Evolutionary conservation across 371 early-diverging fungal species (phyloP).

Genomic region (Apophysomyces elegans): DNA sequence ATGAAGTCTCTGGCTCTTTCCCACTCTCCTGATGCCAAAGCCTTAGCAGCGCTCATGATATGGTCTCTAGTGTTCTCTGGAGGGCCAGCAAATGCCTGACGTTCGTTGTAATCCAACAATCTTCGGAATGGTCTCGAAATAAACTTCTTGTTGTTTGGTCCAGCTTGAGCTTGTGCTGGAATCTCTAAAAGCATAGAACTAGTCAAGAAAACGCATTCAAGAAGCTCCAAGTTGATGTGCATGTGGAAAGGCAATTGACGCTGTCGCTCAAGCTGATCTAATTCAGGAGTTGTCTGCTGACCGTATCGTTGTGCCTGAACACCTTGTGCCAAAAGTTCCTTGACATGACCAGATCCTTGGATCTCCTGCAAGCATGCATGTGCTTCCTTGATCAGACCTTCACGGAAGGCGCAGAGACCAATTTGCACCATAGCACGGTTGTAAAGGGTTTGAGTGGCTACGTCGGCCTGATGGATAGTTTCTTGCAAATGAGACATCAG

Average conservation of each 20-base stretch:
- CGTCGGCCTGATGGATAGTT: conserved; percentile 86
- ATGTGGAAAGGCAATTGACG: conserved; percentile 98
- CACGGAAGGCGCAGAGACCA: conserved; percentile 96
- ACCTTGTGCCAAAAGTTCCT: conserved; percentile 96
- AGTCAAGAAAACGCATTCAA: conserved; percentile 96
- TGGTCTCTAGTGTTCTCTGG: conserved; percentile 98
- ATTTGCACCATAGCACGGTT: conserved; percentile 96
- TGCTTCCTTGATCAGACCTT: conserved; percentile 89
- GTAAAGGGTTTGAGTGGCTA: conserved; percentile 93
- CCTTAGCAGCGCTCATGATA: conserved; percentile 96
- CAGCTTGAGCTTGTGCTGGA: conserved; percentile 91
- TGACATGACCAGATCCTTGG: conserved; percentile 82
- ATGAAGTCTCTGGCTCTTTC: conserved; percentile 83
- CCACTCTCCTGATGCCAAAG: conserved; percentile 94
- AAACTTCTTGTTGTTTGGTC: conserved; percentile 78
- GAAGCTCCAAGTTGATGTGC: conserved; percentile 97
- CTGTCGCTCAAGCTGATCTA: conserved; percentile 90
- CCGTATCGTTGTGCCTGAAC: conserved; percentile 76
- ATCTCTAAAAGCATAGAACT: conserved; percentile 97
- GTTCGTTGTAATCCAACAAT: conserved; percentile 92
- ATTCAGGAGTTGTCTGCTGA: conserved; percentile 76
- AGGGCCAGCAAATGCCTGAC: conserved; percentile 94
- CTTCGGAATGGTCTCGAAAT: conserved; percentile 93
- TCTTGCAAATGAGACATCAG: conserved; percentile 98
- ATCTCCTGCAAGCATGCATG: conserved; percentile 90